phyloP scores from a whole-genome alignment of 257 asterid species.

The Jaltomata sinuosa region DNA sequence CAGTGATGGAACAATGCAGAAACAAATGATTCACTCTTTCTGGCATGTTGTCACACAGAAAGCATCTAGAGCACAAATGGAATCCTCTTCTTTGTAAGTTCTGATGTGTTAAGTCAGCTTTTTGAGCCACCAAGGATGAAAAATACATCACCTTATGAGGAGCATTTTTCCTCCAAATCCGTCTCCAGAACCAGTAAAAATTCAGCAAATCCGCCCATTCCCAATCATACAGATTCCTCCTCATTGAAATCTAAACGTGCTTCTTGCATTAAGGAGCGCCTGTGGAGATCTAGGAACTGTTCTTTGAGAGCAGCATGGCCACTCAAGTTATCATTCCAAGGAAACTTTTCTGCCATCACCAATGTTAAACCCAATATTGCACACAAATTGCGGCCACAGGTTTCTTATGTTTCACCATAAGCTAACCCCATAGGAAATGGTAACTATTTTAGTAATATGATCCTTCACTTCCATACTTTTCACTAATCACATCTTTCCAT shows the following conservation, averaged over 20 bases:
- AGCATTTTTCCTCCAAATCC: background rate
- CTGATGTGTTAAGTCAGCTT: background rate
- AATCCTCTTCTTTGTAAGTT: background rate
- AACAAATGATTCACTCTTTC: background rate
- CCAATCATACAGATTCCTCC: background rate
- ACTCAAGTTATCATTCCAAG: background rate
- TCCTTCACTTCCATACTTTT: background rate
- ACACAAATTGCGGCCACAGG: background rate
- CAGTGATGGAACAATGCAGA: background rate
- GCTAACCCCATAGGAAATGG: background rate
- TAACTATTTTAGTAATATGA: background rate
- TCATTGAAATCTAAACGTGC: background rate
- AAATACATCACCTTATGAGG: background rate
- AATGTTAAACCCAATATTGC: background rate
- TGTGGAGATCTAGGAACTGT: background rate
- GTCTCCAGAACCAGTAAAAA: background rate
- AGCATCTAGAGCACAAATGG: background rate
- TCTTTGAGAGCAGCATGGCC: background rate
- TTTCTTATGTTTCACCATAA: background rate
- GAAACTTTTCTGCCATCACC: background rate
- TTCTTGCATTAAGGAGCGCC: no score
- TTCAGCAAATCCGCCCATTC: background rate
- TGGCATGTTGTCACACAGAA: background rate
- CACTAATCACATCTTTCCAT: background rate
- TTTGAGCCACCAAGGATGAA: background rate